Percentiles rank a stretch among this genome's conserved stretches.
Conservation (phyloP, 1,284 basidiomycete genomes). For the Leccinum fuscescens region DNA sequence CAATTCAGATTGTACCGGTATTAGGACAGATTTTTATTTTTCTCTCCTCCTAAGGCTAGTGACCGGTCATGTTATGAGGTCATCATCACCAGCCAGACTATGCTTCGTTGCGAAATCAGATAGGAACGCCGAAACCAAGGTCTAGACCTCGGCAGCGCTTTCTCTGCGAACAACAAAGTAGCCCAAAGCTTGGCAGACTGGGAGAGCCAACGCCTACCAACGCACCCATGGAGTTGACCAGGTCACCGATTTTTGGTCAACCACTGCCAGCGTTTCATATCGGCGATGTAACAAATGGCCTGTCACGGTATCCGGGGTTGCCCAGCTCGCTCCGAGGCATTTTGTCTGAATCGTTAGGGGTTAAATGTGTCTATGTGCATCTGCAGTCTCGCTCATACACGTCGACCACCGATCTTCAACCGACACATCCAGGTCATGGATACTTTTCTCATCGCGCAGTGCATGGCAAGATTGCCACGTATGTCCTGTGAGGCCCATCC, state of each 20-base stretch:
- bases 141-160: too few relatives aligned
- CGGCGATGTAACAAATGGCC: background rate
- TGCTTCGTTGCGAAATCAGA: background rate
- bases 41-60: background rate
- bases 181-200: background rate
- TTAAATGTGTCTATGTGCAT: background rate
- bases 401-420: background rate
- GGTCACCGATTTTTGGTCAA: background rate
- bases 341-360: background rate
- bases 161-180: background rate
- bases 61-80: background rate
- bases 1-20: background rate
- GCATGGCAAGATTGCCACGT: slow-evolving; percentile 14
- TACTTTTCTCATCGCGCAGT: slow-evolving; percentile 11
- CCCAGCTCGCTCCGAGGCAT: background rate
- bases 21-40: background rate
- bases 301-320: background rate
- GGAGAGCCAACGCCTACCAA: background rate
- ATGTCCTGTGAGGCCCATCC: background rate
- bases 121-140: too few relatives aligned
- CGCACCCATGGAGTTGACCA: background rate
- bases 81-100: background rate
- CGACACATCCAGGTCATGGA: background rate
- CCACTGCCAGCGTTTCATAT: background rate
- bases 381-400: background rate